A percentile compares a stretch with the other conserved stretches of the same genome.
Conservation (phyloP, 257 asterid genomes). For the Scutellaria baicalensis region DNA sequence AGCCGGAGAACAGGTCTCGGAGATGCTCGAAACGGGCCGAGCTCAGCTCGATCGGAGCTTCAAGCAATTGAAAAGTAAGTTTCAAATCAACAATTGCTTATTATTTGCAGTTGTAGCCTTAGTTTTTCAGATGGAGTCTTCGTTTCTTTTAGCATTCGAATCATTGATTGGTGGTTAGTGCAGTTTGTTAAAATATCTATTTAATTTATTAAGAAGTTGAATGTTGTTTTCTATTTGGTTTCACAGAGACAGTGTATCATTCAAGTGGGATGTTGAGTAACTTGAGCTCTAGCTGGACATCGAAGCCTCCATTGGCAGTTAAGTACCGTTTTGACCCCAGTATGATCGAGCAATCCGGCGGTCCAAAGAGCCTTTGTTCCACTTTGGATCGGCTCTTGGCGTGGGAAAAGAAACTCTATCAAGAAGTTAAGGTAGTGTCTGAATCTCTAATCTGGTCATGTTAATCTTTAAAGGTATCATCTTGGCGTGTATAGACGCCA, state of each 20-base stretch:
- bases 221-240: slow-evolving; percentile 2
- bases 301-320: slow-evolving; percentile 94
- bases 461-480: slow-evolving; percentile 8
- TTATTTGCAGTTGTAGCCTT: no score
- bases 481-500: slow-evolving; percentile 21
- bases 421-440: slow-evolving; percentile 87
- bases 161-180: neutral
- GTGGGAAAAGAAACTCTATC: slow-evolving; percentile 91
- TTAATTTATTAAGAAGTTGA: neutral
- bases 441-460: neutral
- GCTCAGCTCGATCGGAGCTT: slow-evolving; percentile 90
- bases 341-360: slow-evolving; percentile 55
- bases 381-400: slow-evolving; percentile 93
- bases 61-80: slow-evolving; percentile 79
- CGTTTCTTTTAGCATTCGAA: neutral
- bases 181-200: neutral
- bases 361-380: slow-evolving; percentile 72
- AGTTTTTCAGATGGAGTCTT: neutral
- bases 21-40: slow-evolving; percentile 86
- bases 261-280: slow-evolving; percentile 90
- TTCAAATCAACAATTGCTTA: neutral
- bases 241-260: slow-evolving; percentile 90
- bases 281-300: slow-evolving; percentile 94
- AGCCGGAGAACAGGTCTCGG: slow-evolving; percentile 87
- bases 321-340: slow-evolving; percentile 73